phyloP scores from a whole-genome alignment of 2,329 filamentous ascomycete species.

The Scorias spongiosa region DNA sequence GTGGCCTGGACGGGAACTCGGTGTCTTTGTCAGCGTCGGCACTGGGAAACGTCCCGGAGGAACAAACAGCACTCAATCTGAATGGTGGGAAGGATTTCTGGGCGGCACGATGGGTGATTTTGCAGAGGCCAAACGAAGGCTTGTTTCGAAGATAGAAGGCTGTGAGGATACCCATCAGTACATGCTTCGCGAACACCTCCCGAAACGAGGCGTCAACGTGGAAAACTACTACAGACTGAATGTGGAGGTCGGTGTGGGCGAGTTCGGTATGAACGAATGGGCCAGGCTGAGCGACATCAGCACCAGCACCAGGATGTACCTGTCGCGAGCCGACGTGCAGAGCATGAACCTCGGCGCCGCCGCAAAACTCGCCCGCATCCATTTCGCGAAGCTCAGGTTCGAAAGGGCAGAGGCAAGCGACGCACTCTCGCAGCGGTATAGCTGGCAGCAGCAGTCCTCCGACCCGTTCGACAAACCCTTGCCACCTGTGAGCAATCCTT shows the following conservation, averaged over 20 bases:
- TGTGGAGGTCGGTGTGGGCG: slow-evolving; percentile 86
- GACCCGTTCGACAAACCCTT: slow-evolving; percentile 12
- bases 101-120: slow-evolving; percentile 62
- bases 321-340: slow-evolving; percentile 58
- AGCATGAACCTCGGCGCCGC: slow-evolving; percentile 62
- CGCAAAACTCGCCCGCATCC: slow-evolving; percentile 67
- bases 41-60: slow-evolving; percentile 72
- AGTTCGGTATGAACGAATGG: slow-evolving; percentile 99
- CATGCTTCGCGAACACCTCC: slow-evolving; percentile 67
- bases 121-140: slow-evolving; percentile 67
- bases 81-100: slow-evolving; percentile 87
- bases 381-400: slow-evolving; percentile 57
- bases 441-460: slow-evolving; percentile 3
- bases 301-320: slow-evolving; percentile 74
- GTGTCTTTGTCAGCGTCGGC: slow-evolving; percentile 85
- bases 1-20: slow-evolving; percentile 86
- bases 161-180: slow-evolving; percentile 81
- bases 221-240: slow-evolving; percentile 96
- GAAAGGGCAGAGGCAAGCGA: slow-evolving; percentile 28
- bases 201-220: slow-evolving; percentile 56
- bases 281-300: slow-evolving; percentile 85
- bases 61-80: slow-evolving; percentile 49
- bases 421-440: slow-evolving; percentile 3
- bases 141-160: slow-evolving; percentile 87
- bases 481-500: slow-evolving; percentile 29